Evolutionary conservation across 495 filamentous ascomycete species (phyloP).

Genomic region (Tuber aestivum): DNA sequence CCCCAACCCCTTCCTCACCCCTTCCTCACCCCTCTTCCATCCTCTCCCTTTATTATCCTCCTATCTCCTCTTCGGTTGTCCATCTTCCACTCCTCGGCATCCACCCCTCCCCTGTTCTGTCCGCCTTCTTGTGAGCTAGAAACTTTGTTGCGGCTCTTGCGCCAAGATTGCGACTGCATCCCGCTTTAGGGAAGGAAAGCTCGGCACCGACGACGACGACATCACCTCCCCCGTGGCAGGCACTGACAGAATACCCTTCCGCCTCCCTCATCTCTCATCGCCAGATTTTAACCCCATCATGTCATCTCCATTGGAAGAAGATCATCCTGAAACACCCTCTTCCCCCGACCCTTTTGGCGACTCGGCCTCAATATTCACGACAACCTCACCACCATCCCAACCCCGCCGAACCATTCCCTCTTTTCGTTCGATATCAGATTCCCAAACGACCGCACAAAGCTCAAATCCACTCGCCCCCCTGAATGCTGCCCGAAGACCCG

Average conservation of each 20-base stretch:
- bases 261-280: conserved; percentile 26
- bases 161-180: not conserved
- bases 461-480: conserved; percentile 76
- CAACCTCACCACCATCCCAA: conserved; percentile 6
- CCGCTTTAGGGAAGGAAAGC: not conserved
- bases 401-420: conserved; percentile 46
- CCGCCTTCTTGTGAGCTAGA: not conserved
- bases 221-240: conserved; percentile 26
- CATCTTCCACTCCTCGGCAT: not conserved
- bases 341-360: conserved; percentile 28
- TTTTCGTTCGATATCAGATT: conserved; percentile 54
- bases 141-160: not conserved
- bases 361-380: conserved; percentile 17
- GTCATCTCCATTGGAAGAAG: conserved; percentile 30
- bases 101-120: not conserved
- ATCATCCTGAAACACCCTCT: conserved; percentile 24
- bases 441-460: conserved; percentile 55
- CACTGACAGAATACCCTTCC: conserved; percentile 22
- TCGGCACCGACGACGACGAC: conserved; percentile 26
- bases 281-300: conserved; percentile 19
- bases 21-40: not conserved
- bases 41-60: not conserved
- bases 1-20: not conserved
- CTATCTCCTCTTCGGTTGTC: not conserved
- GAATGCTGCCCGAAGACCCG: conserved; percentile 67